Base-by-base conservation (phyloP, 805 yeast genomes). In the Maudiozyma turicensis region DNA sequence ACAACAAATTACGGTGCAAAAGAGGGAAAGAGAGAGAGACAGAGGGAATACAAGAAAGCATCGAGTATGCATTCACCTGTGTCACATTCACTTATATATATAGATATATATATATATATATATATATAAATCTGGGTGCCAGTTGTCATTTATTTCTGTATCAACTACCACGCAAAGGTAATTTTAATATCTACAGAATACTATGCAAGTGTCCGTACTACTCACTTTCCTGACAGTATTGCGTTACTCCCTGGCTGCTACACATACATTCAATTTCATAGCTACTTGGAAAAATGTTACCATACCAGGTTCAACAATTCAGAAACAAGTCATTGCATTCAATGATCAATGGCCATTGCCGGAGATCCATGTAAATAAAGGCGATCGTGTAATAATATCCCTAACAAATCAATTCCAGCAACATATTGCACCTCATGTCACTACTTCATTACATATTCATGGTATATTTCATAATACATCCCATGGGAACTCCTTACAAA, bases 291-390 rank as follows among this genome's bases (percentile, higher is more conserved):
- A 78, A 20, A 63, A 64, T 38, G 84, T 52, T 3, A 45, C 81
- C 6, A 81, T 79, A 57, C 88, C 88, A 5, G 90, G 84, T 66
- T 87, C 87, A 5, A 61, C 69, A 28, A 63, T 66, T 34, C 76
- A 71, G 45, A 75, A 83, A 55, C 68, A 67, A 33, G 79, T 83
- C 58, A 76, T 84, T 50, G 84, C 87, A 0, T 80, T 83, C 61
- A 83, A 84, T 60, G 79, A 77, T 31, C 59, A 78, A 29, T 83
- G 88, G 88, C 93, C 93, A 2, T 69, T 81, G 48, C 91, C 91
- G 1, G 76, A 72, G 14, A 78, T 84, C 41, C 78, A 82, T 52
- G 80, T 81, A 8, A 71, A 74, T 52, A 80, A 75, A 53, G 84
- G 86, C 40, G 91, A 84, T 58, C 69, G 80, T 26, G 71, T 85